phyloP scores from a whole-genome alignment of 2,329 filamentous ascomycete species.

The Penicillium nordicum region DNA sequence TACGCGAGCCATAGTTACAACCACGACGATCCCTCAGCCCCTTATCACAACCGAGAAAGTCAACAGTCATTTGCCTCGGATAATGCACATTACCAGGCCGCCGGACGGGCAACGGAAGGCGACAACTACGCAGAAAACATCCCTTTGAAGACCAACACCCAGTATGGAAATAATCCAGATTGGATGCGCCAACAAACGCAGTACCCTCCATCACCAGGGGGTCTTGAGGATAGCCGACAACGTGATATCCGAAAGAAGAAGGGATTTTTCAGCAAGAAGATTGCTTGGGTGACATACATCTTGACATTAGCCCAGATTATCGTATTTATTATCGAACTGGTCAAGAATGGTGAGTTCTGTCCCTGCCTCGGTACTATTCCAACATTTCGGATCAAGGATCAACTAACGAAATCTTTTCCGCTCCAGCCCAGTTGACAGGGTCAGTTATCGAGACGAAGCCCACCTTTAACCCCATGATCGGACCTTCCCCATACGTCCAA shows the following conservation, averaged over 20 bases:
- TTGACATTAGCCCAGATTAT: conserved; percentile 72
- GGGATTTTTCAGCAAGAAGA: conserved; percentile 55
- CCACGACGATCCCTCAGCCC: conserved; percentile 43
- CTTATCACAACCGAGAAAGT: conserved; percentile 36
- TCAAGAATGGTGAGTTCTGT: conserved; percentile 67
- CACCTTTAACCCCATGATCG: conserved; percentile 94
- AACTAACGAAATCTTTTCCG: conserved; percentile 9
- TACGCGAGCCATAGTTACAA: conserved; percentile 32
- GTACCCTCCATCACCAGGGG: conserved; percentile 53
- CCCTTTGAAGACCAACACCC: conserved; percentile 36
- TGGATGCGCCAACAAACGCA: conserved; percentile 46
- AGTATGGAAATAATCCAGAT: conserved; percentile 37
- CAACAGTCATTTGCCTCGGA: conserved; percentile 38
- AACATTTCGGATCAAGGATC: neutral
- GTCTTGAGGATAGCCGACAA: conserved; percentile 15
- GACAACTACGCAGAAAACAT: conserved; percentile 44
- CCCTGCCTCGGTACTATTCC: neutral
- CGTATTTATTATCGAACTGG: conserved; percentile 86
- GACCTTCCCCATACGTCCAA: conserved; percentile 81
- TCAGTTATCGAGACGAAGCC: conserved; percentile 68
- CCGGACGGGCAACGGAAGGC: conserved; percentile 31
- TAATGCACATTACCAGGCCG: conserved; percentile 28
- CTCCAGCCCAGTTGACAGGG: conserved; percentile 67
- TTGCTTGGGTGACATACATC: conserved; percentile 78
- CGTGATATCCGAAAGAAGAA: conserved; percentile 34